These are phyloP conservation scores for Naganishia liquefaciens DNA, from an alignment of 1,284 basidiomycete species.

Conservation along the genomic window DNA sequence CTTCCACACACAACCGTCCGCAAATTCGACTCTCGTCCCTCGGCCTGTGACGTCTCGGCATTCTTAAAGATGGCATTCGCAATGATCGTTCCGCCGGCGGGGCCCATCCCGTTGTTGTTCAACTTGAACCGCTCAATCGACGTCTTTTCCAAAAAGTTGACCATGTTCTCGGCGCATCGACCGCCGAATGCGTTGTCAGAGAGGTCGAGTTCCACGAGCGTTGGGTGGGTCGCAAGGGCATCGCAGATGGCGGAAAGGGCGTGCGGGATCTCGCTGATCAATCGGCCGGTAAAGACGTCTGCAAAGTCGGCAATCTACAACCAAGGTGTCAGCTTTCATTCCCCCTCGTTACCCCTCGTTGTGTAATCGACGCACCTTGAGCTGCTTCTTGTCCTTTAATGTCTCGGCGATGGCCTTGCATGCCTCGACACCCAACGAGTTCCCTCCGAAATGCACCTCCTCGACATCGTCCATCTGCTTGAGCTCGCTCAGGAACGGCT, in stretches of 20 bases:
- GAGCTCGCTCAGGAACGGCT: conserved; percentile 71
- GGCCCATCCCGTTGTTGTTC: conserved; percentile 98
- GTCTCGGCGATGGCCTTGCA: conserved; percentile 81
- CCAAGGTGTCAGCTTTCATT: background rate
- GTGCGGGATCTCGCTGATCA: conserved; percentile 92
- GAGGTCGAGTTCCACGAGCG: conserved; percentile 84
- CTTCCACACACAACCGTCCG: conserved; percentile 86
- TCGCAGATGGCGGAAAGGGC: conserved; percentile 87
- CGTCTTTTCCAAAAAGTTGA: conserved; percentile 80
- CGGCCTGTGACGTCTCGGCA: conserved; percentile 67
- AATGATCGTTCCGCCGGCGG: conserved; percentile 80
- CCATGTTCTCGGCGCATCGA: conserved; percentile 91
- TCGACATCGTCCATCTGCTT: conserved; percentile 65
- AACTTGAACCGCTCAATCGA: conserved; percentile 80
- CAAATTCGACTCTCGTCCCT: conserved; percentile 65
- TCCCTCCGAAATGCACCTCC: conserved; percentile 91
- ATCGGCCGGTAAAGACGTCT: conserved; percentile 95
- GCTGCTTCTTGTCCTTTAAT: conserved; percentile 66
- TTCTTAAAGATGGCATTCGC: conserved; percentile 80
- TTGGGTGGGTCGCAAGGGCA: conserved; percentile 74
- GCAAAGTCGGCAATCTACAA: conserved; percentile 89
- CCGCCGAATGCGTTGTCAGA: conserved; percentile 97
- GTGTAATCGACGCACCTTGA: conserved; percentile 64
- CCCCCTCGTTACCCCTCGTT: background rate
- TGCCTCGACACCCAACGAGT: conserved; percentile 93